phyloP scores from a whole-genome alignment of 108 stramenopile genomes.

The Skeletonema potamos region DNA sequence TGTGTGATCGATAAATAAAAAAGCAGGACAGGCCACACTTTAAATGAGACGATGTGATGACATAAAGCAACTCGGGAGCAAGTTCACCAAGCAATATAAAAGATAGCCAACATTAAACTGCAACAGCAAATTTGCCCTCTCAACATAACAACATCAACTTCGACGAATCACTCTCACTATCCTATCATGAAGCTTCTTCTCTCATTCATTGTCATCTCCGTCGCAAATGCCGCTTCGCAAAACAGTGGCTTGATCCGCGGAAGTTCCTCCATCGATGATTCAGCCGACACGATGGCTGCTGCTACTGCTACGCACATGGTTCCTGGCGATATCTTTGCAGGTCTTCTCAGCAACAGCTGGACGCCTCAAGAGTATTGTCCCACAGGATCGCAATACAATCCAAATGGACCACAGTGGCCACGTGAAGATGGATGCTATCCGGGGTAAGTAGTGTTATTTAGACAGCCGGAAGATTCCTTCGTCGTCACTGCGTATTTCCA shows the following conservation, averaged over 20 bases:
- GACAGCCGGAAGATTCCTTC: too few relatives aligned
- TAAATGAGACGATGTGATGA: too few relatives aligned
- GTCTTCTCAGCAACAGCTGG: background rate
- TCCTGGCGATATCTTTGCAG: background rate
- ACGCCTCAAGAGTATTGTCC: background rate
- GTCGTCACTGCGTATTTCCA: background rate
- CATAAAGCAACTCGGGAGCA: too few relatives aligned
- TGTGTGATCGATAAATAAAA: too few relatives aligned
- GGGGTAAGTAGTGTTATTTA: too few relatives aligned
- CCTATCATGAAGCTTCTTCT: background rate
- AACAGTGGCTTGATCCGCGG: background rate
- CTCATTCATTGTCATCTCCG: background rate
- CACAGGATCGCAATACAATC: background rate
- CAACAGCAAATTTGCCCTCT: too few relatives aligned
- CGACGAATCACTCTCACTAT: too few relatives aligned
- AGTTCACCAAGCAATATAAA: too few relatives aligned
- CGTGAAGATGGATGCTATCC: background rate
- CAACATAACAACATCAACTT: too few relatives aligned
- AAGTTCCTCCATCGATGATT: background rate
- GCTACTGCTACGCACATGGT: background rate
- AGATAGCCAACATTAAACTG: too few relatives aligned
- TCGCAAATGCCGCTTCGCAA: background rate
- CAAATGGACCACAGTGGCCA: background rate
- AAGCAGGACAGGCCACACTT: too few relatives aligned
- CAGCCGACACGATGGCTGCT: too few relatives aligned